These are phyloP conservation scores for Morella rubra DNA, from an alignment of 306 rosid species.

Conservation along the genomic window DNA sequence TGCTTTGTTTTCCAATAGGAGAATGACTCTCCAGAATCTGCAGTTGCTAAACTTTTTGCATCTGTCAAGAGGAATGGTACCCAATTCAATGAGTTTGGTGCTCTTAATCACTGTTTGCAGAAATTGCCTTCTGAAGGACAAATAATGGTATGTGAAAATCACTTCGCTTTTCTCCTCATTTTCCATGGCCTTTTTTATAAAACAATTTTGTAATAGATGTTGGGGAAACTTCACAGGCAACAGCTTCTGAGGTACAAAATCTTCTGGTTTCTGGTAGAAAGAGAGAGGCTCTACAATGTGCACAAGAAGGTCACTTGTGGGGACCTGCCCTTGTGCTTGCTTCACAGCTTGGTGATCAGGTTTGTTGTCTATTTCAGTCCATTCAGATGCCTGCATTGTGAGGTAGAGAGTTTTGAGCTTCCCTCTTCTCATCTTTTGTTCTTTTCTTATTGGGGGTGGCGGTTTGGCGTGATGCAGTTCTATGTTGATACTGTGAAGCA, in stretches of 20 bases:
- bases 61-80: slow-evolving; percentile 48
- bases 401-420: slow-evolving; percentile 15
- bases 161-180: slow-evolving; percentile 10
- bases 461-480: slow-evolving; percentile 55
- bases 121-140: slow-evolving; percentile 76
- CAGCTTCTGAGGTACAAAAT: slow-evolving; percentile 86
- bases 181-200: neutral
- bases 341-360: slow-evolving; percentile 93
- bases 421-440: slow-evolving; percentile 5
- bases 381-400: slow-evolving; percentile 24
- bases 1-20: slow-evolving; percentile 49
- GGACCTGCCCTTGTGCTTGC: slow-evolving; percentile 98
- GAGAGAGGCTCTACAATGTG: slow-evolving; percentile 82
- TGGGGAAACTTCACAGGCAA: slow-evolving; percentile 55
- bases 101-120: slow-evolving; percentile 62
- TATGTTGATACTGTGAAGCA: slow-evolving; percentile 90
- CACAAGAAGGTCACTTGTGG: slow-evolving; percentile 97
- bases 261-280: slow-evolving; percentile 85
- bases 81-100: slow-evolving; percentile 53
- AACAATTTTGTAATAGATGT: slow-evolving; percentile 23
- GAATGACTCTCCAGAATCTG: slow-evolving; percentile 73
- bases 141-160: slow-evolving; percentile 47
- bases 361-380: slow-evolving; percentile 30
- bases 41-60: slow-evolving; percentile 84
- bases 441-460: slow-evolving; percentile 12